Percentiles rank a stretch among this genome's conserved stretches.
These are phyloP conservation scores for Hypocreales sp. DNA, from an alignment of 2,329 filamentous ascomycete species.

Conservation along the genomic window DNA sequence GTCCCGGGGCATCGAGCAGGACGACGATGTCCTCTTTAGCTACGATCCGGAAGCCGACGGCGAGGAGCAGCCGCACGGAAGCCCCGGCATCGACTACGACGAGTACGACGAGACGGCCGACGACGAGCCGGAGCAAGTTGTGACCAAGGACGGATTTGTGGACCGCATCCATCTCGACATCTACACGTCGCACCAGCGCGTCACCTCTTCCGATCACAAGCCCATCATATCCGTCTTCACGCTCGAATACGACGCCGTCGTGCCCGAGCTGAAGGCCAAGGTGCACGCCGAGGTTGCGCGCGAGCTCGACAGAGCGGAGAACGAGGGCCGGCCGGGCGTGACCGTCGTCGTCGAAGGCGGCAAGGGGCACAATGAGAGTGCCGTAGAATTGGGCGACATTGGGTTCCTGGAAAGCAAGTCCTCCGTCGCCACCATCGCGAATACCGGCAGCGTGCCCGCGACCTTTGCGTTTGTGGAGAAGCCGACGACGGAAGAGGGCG, in stretches of 20 bases:
- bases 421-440: conserved; percentile 69
- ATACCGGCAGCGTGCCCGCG: conserved; percentile 73
- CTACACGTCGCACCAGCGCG: conserved; percentile 78
- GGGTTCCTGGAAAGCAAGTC: conserved; percentile 50
- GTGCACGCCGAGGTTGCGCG: conserved; percentile 77
- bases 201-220: conserved; percentile 92
- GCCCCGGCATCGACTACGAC: conserved; percentile 37
- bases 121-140: conserved; percentile 26
- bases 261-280: conserved; percentile 69
- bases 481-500: conserved; percentile 33
- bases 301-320: conserved; percentile 80
- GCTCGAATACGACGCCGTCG: conserved; percentile 72
- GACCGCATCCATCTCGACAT: conserved; percentile 42
- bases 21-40: conserved; percentile 79
- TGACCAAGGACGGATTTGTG: conserved; percentile 40
- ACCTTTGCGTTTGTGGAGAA: conserved; percentile 68
- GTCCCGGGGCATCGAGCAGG: conserved; percentile 57
- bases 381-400: conserved; percentile 66
- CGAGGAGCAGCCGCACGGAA: conserved; percentile 20
- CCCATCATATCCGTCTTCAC: conserved; percentile 73
- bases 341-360: conserved; percentile 62
- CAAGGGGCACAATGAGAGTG: conserved; percentile 27
- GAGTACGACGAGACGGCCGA: conserved; percentile 36
- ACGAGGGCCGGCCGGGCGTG: conserved; percentile 70
- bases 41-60: conserved; percentile 72